Percentiles rank a stretch among this genome's conserved stretches.
Evolutionary conservation across 1,139 yeast species (phyloP).

Genomic region (Arxiozyma heterogenica): DNA sequence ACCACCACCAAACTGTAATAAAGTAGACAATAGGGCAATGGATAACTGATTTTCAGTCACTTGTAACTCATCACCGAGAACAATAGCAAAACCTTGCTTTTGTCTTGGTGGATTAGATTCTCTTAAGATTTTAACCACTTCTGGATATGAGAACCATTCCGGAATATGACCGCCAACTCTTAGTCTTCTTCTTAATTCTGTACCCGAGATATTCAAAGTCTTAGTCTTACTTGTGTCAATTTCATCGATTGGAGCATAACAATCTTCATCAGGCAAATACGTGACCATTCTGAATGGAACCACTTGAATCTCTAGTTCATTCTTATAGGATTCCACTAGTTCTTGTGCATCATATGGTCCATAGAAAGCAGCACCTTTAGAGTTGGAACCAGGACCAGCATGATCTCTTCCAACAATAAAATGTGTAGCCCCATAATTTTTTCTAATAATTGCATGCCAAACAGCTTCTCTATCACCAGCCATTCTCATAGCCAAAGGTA

Average conservation of each 20-base stretch:
- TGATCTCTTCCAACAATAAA: constrained; percentile 97
- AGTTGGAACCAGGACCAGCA: constrained; percentile 94
- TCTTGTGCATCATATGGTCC: constrained; percentile 97
- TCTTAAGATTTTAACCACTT: constrained; percentile 83
- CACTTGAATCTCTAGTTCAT: constrained; percentile 77
- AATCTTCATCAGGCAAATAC: constrained; percentile 87
- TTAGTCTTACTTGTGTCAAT: constrained; percentile 63
- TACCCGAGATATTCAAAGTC: constrained; percentile 90
- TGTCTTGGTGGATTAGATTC: constrained; percentile 90
- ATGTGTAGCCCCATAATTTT: constrained; percentile 94
- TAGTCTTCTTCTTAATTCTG: constrained; percentile 82
- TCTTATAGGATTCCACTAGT: constrained; percentile 63
- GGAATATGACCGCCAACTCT: constrained; percentile 85
- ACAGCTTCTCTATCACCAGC: constrained; percentile 98
- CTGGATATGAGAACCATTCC: constrained; percentile 96
- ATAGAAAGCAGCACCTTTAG: constrained; percentile 87
- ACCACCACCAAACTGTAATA: constrained; percentile 81
- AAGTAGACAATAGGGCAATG: constrained; percentile 78
- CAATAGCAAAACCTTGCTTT: constrained; percentile 74
- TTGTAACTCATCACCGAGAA: constrained; percentile 33
- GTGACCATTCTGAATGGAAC: constrained; percentile 98
- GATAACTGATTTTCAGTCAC: constrained; percentile 50
- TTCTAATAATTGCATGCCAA: constrained; percentile 96
- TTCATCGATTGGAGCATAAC: constrained; percentile 91
- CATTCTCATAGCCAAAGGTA: constrained; percentile 98